Conservation (phyloP, 2,329 filamentous ascomycete species). For the Botrytis porri region DNA sequence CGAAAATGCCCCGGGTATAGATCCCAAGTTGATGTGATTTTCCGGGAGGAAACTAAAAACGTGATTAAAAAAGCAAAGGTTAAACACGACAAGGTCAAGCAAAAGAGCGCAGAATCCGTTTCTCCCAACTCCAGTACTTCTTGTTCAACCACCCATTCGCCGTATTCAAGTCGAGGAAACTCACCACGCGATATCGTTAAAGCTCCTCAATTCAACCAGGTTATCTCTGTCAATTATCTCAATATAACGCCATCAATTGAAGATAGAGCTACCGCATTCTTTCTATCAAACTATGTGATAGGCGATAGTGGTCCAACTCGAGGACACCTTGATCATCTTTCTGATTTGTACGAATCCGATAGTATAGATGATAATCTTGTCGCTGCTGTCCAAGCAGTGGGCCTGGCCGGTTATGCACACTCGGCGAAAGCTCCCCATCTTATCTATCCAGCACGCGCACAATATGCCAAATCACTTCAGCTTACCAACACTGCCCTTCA, state of each 20-base stretch:
- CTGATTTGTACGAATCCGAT: conserved; percentile 46
- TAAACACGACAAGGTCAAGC: conserved; percentile 24
- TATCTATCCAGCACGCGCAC: conserved; percentile 48
- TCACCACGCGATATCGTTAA: background rate
- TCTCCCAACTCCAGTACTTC: background rate
- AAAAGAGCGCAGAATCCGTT: background rate
- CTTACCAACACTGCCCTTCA: conserved; percentile 50
- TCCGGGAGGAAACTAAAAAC: conserved; percentile 55
- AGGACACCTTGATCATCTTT: conserved; percentile 53
- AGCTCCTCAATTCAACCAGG: background rate
- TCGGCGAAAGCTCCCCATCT: conserved; percentile 38
- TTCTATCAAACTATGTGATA: conserved; percentile 36
- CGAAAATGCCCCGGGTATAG: conserved; percentile 54
- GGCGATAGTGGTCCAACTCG: conserved; percentile 42
- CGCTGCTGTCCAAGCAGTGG: conserved; percentile 52
- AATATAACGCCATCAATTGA: conserved; percentile 36
- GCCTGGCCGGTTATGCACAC: conserved; percentile 51
- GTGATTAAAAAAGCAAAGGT: conserved; percentile 49
- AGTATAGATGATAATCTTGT: conserved; percentile 47
- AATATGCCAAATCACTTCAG: conserved; percentile 51
- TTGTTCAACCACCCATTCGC: background rate
- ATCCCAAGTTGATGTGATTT: conserved; percentile 55
- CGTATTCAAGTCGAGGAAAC: background rate
- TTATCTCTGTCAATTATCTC: conserved; percentile 24
- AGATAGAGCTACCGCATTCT: conserved; percentile 32